Evolutionary conservation across 176 grass and related monocot genomes (phyloP), one percentile per base, ranked within the genome.

Genomic region (Triticum dicoccoides): DNA sequence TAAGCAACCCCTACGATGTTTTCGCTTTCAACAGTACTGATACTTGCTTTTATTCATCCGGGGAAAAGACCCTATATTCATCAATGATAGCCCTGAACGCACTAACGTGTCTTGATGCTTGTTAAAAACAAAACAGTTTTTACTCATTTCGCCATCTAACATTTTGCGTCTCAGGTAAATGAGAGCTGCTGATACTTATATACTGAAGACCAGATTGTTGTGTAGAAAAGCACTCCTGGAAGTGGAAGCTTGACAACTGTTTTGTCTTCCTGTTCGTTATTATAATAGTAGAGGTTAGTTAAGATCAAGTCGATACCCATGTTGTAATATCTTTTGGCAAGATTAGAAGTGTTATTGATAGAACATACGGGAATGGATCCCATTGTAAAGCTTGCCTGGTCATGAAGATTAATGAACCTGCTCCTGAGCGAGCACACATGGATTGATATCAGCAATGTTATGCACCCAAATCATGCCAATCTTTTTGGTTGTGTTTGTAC

Each of bases 161-260:
- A 8, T 77, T 81, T 78, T 85, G 6, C 52, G 51, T 82, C 30
- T 65, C 82, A 91, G 89, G 89, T 70, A 91, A 91, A 78, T 91
- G 89, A 91, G 41, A 83, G 74, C n/a, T 65, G 65, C n/a, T 65
- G 80, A 71, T n/a, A 65, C 51, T 8, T 8, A 5, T 14, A 69
- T 77, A 64, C 17, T 3, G 86, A 91, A 81, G 85, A 76, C 63
- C 51, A 62, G 8, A 1, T 18, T 69, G 17, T 81, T 17, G 69
- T 70, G 62, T 59, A 44, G 13, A 78, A 85, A 81, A 8, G 12
- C 61, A 38, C 29, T 89, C 52, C 30, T 82, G 72, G 52, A 78
- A 38, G 38, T 32, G 37, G 24, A 86, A 45, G 27, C 37, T 70
- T 67, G 18, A 9, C 61, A 76, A 27, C 9, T n/a, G 4, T 6